Evolutionary conservation across 345 rosid species (phyloP).

Genomic region (Arabis hirsuta): DNA sequence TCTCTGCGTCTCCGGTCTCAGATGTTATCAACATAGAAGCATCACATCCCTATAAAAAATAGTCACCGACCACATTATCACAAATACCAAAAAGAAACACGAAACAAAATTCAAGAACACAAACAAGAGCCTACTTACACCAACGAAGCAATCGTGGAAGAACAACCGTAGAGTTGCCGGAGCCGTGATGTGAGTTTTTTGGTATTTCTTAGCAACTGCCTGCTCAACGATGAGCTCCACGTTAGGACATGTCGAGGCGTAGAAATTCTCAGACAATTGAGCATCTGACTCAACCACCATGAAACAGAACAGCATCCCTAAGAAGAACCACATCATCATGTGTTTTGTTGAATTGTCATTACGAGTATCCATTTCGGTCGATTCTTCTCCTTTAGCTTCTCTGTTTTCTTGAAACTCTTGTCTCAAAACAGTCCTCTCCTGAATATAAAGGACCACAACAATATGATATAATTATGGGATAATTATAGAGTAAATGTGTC

Average conservation of each 20-base stretch:
- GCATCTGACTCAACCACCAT: conserved; percentile 46
- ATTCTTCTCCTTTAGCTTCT: neutral
- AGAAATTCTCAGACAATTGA: conserved; percentile 61
- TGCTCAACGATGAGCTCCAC: conserved; percentile 67
- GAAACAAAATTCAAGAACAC: neutral
- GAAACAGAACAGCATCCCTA: conserved; percentile 35
- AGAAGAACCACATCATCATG: conserved; percentile 28
- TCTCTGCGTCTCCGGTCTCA: conserved; percentile 81
- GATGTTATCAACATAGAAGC: conserved; percentile 72
- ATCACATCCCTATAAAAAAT: conserved; percentile 72
- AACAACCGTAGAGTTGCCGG: conserved; percentile 90
- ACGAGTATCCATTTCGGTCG: conserved; percentile 3
- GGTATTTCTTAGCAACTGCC: conserved; percentile 57
- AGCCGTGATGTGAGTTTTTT: conserved; percentile 60
- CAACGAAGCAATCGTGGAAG: conserved; percentile 91
- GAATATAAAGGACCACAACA: conserved; percentile 20
- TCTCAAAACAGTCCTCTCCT: conserved; percentile 14
- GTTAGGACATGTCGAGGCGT: conserved; percentile 58
- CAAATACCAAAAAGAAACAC: neutral
- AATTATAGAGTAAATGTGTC: neutral
- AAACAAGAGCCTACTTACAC: conserved; percentile 43
- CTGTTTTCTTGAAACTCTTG: neutral
- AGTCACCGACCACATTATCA: conserved; percentile 15
- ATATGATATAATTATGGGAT: conserved; percentile 1
- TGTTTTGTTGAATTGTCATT: neutral